phyloP scores from a whole-genome alignment of 176 grass and related monocot genomes.

The Neostapfia colusana region DNA sequence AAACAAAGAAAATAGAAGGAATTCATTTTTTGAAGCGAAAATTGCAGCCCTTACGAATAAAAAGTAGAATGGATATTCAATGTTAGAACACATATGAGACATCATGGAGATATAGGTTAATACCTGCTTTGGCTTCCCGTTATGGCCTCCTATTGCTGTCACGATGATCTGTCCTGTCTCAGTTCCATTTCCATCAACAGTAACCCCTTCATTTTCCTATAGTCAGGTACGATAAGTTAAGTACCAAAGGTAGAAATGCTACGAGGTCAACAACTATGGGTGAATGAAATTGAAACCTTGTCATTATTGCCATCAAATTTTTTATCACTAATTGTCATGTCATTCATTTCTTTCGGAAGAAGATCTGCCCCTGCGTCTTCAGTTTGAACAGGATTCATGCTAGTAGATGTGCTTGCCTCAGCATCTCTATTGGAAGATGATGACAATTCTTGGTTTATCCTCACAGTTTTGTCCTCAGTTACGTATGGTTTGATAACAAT shows the following conservation, averaged over 20 bases:
- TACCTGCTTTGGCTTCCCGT: conserved; percentile 95
- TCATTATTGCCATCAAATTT: conserved; percentile 60
- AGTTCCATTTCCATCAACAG: conserved; percentile 70
- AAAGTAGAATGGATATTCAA: neutral
- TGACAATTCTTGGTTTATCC: conserved; percentile 48
- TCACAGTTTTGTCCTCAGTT: conserved; percentile 46
- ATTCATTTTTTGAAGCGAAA: neutral
- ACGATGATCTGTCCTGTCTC: conserved; percentile 85
- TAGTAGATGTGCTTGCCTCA: conserved; percentile 78
- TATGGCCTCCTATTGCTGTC: conserved; percentile 83
- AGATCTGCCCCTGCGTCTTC: conserved; percentile 65
- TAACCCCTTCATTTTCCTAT: conserved; percentile 65
- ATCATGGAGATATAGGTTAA: conserved; percentile 8
- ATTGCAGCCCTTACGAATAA: neutral
- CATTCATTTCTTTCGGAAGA: conserved; percentile 90
- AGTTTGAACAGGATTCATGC: conserved; percentile 50
- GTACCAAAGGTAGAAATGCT: conserved; percentile 28
- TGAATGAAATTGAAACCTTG: conserved; percentile 53
- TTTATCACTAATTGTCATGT: conserved; percentile 83
- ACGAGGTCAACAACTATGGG: conserved; percentile 3
- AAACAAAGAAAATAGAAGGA: neutral
- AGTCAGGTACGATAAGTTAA: conserved; percentile 25
- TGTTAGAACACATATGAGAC: neutral
- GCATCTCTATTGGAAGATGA: conserved; percentile 53
- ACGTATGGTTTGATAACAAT: conserved; percentile 62